Percentiles rank a stretch among this genome's conserved stretches.
Conservation (phyloP, 1,284 basidiomycete genomes). For the Laetiporus sulphureus region DNA sequence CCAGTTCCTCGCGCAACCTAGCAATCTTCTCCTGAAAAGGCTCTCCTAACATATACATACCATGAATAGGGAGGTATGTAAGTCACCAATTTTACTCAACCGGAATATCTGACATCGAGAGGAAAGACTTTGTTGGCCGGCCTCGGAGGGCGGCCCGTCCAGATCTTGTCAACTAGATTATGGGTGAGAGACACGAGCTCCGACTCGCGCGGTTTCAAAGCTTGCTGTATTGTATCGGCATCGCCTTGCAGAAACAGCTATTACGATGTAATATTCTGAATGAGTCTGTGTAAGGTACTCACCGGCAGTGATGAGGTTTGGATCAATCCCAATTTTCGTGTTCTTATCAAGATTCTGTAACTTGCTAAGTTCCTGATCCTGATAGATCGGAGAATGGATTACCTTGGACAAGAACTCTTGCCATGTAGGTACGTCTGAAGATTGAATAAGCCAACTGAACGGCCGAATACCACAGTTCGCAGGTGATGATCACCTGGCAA, state of each 20-base stretch:
- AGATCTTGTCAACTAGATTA: slow-evolving; percentile 83
- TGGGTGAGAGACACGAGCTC: slow-evolving; percentile 54
- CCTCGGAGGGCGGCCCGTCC: slow-evolving; percentile 68
- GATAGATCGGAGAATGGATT: slow-evolving; percentile 3
- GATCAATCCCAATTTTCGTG: slow-evolving; percentile 76
- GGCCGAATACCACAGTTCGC: too few species aligned
- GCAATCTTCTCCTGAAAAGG: slow-evolving; percentile 61
- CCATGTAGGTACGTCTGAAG: slow-evolving; percentile 83
- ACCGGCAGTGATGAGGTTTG: slow-evolving; percentile 68
- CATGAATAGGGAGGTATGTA: not conserved
- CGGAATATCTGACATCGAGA: slow-evolving; percentile 66
- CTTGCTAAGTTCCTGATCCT: not conserved
- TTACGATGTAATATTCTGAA: slow-evolving; percentile 1
- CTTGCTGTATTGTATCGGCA: slow-evolving; percentile 47
- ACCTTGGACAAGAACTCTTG: slow-evolving; percentile 78
- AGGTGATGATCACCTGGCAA: slow-evolving; percentile 47
- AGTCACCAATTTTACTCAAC: slow-evolving; percentile 20
- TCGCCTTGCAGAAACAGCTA: slow-evolving; percentile 37
- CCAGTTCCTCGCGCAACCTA: slow-evolving; percentile 58
- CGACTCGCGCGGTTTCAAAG: slow-evolving; percentile 46
- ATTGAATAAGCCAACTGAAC: too few species aligned
- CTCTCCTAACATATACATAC: slow-evolving; percentile 54
- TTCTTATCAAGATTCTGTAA: slow-evolving; percentile 53
- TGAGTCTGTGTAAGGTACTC: not conserved
- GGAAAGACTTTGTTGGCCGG: slow-evolving; percentile 69